Conservation (phyloP, 371 early-diverging fungal species). For the Zychaea mexicana region DNA sequence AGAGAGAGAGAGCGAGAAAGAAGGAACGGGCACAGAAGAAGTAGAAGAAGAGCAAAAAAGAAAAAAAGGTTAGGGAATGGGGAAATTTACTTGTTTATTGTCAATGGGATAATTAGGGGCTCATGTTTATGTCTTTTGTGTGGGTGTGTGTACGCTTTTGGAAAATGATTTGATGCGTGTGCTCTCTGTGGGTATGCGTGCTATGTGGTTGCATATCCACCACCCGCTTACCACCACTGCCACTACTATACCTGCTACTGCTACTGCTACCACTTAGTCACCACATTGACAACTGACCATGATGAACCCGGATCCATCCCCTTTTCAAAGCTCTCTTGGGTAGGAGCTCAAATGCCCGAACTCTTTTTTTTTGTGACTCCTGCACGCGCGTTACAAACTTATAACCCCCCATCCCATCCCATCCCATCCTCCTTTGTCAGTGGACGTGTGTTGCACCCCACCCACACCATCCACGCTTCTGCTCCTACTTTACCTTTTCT, state of each 20-base stretch:
- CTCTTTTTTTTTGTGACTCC: background rate
- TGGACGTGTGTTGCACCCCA: background rate
- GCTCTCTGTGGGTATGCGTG: too few relatives aligned
- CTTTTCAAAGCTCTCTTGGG: background rate
- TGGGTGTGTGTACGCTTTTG: too few relatives aligned
- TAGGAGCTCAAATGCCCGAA: background rate
- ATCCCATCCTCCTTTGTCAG: background rate
- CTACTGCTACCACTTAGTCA: too few relatives aligned
- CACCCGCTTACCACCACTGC: too few relatives aligned
- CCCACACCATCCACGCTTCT: background rate
- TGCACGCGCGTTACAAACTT: background rate
- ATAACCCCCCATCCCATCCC: background rate
- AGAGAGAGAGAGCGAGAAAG: too few relatives aligned
- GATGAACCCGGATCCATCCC: slow-evolving; percentile 11
- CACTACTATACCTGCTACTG: too few relatives aligned
- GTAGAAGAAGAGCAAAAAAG: too few relatives aligned
- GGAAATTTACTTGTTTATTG: too few relatives aligned
- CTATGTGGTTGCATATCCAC: too few relatives aligned
- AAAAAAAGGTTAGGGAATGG: too few relatives aligned
- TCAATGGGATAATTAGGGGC: background rate
- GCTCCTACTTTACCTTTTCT: background rate
- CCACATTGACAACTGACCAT: background rate
- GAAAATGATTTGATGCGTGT: too few relatives aligned
- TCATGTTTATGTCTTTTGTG: background rate
- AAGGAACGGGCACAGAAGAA: too few relatives aligned